Percentiles rank a stretch among this genome's conserved stretches.
Conservation (phyloP, 805 yeast species). For the Starmerella riodocensis region DNA sequence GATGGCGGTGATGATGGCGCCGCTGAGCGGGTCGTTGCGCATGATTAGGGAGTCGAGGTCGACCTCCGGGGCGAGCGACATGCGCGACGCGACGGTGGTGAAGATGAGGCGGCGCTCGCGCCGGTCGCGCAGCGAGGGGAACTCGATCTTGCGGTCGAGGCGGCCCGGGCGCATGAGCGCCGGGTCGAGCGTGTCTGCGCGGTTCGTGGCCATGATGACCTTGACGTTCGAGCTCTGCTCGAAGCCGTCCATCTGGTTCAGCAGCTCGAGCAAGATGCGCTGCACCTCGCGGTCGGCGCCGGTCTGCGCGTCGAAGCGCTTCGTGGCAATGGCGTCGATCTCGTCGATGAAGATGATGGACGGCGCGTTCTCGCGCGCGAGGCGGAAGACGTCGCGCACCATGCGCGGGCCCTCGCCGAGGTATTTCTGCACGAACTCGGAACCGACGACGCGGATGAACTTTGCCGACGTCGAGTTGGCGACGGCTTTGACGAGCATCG, state of each 20-base stretch:
- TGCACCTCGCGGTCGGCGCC: constrained; percentile 99
- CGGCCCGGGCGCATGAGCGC: constrained; percentile 97
- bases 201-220: constrained; percentile 97
- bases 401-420: constrained; percentile 99
- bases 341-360: constrained; percentile 96
- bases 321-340: constrained; percentile 97
- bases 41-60: constrained; percentile 89
- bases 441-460: constrained; percentile 92
- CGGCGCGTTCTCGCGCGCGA: constrained; percentile 96
- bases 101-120: constrained; percentile 95
- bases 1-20: constrained; percentile 92
- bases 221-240: constrained; percentile 91
- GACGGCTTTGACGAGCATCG: constrained; percentile 97
- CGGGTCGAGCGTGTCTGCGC: constrained; percentile 98
- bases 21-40: constrained; percentile 93
- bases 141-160: constrained; percentile 94
- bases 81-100: constrained; percentile 87
- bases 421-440: constrained; percentile 96
- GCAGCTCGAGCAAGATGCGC: constrained; percentile 85
- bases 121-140: constrained; percentile 90
- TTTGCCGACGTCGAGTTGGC: constrained; percentile 94
- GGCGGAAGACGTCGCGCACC: constrained; percentile 96
- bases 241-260: constrained; percentile 98
- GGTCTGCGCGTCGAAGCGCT: constrained; percentile 98
- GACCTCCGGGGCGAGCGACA: constrained; percentile 96